phyloP scores from a whole-genome alignment of 768 basidiomycete genomes.

The Hypsizygus marmoreus region DNA sequence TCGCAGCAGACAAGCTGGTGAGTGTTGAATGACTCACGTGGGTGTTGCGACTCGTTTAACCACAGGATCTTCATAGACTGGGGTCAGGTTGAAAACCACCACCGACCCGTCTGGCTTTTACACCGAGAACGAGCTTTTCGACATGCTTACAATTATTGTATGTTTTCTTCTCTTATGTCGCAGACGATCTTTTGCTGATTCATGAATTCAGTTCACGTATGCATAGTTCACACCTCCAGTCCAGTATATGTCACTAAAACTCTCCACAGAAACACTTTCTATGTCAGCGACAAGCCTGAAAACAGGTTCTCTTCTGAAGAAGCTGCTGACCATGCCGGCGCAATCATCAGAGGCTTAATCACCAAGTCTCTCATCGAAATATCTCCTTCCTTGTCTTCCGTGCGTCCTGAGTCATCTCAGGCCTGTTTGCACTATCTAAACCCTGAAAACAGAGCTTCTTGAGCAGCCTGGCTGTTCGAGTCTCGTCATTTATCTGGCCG shows the following conservation, averaged over 20 bases:
- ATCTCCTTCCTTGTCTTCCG: slow-evolving; percentile 25
- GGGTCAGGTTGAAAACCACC: slow-evolving; percentile 47
- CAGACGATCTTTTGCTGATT: neutral
- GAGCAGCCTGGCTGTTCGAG: neutral
- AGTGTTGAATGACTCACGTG: slow-evolving; percentile 2
- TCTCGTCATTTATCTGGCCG: slow-evolving; percentile 2
- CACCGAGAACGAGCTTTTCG: slow-evolving; percentile 48
- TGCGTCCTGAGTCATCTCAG: slow-evolving; percentile 14
- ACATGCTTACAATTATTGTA: slow-evolving; percentile 39
- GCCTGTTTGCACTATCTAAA: neutral
- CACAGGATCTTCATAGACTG: slow-evolving; percentile 27
- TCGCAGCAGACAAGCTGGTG: slow-evolving; percentile 41
- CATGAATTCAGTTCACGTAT: slow-evolving; percentile 11
- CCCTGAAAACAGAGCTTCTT: slow-evolving; percentile 1
- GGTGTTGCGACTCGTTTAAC: neutral
- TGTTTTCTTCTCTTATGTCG: slow-evolving; percentile 7
- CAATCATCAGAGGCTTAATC: slow-evolving; percentile 29
- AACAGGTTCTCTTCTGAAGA: slow-evolving; percentile 31
- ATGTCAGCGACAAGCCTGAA: slow-evolving; percentile 31
- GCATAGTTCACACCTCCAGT: neutral
- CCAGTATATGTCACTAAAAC: neutral
- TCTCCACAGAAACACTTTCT: slow-evolving; percentile 20
- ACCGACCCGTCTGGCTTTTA: slow-evolving; percentile 42
- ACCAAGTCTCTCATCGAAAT: slow-evolving; percentile 28
- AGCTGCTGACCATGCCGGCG: slow-evolving; percentile 27